These are phyloP conservation scores for Parathielavia hyrcaniae DNA, from an alignment of 495 filamentous ascomycete genomes.

Conservation along the genomic window DNA sequence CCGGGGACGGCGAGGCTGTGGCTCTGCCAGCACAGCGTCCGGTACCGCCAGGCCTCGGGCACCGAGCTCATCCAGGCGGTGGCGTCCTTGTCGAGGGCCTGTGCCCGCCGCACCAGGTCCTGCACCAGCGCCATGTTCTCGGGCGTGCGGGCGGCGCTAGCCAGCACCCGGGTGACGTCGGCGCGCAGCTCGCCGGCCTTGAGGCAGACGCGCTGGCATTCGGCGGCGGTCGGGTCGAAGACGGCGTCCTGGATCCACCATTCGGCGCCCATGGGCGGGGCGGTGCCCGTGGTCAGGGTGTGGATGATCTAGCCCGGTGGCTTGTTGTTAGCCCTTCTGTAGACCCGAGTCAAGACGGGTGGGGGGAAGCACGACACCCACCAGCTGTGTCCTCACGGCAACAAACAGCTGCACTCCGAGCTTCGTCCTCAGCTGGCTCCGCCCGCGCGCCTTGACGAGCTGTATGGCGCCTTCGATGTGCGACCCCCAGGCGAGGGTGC, in stretches of 20 bases:
- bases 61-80: conserved; percentile 40
- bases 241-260: conserved; percentile 47
- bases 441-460: conserved; percentile 48
- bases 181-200: conserved; percentile 42
- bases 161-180: conserved; percentile 40
- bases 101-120: conserved; percentile 38
- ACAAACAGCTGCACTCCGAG: conserved; percentile 46
- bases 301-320: conserved; percentile 40
- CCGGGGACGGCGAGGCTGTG: conserved; percentile 23
- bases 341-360: too few relatives aligned
- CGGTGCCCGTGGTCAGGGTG: conserved; percentile 39
- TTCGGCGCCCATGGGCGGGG: conserved; percentile 44
- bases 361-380: conserved; percentile 25
- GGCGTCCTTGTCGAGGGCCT: conserved; percentile 40
- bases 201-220: conserved; percentile 42
- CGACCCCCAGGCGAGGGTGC: conserved; percentile 46
- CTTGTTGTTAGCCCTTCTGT: neutral
- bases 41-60: conserved; percentile 36
- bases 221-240: conserved; percentile 35
- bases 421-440: conserved; percentile 44
- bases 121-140: conserved; percentile 38
- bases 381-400: conserved; percentile 49
- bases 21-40: conserved; percentile 44
- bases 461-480: conserved; percentile 52
- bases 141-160: conserved; percentile 29